phyloP scores from a whole-genome alignment of 2,329 filamentous ascomycete species.

The Domatiomyces catenatus region DNA sequence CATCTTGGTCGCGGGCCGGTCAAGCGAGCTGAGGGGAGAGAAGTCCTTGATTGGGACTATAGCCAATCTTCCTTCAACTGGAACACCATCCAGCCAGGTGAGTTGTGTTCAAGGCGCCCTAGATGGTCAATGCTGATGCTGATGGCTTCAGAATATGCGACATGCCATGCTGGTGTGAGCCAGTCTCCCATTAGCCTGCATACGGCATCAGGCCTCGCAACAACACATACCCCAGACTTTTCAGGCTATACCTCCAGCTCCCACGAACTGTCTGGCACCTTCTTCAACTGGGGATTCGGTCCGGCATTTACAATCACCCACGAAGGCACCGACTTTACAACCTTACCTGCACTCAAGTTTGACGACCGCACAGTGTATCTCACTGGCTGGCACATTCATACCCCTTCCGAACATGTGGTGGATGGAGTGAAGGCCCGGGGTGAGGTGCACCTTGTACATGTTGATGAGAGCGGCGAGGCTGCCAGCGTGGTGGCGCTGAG shows the following conservation, averaged over 20 bases:
- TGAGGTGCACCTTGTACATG: constrained; percentile 37
- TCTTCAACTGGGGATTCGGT: constrained; percentile 38
- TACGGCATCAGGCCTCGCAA: constrained; percentile 26
- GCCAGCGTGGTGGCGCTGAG: constrained; percentile 33
- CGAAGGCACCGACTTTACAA: constrained; percentile 23
- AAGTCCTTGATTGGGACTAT: constrained; percentile 11
- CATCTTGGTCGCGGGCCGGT: constrained; percentile 11
- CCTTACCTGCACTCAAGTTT: constrained; percentile 29
- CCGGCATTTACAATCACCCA: constrained; percentile 29
- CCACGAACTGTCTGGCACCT: constrained; percentile 20
- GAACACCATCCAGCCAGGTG: constrained; percentile 11
- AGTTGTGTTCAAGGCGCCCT: not conserved
- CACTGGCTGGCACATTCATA: constrained; percentile 37
- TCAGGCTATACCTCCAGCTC: constrained; percentile 21
- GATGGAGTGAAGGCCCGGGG: constrained; percentile 21
- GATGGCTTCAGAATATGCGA: constrained; percentile 21
- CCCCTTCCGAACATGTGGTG: constrained; percentile 36
- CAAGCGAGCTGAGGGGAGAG: constrained; percentile 7
- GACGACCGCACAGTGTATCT: constrained; percentile 35
- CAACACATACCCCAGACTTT: constrained; percentile 28
- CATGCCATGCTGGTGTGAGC: constrained; percentile 36
- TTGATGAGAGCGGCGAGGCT: constrained; percentile 27
- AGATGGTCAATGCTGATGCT: not conserved
- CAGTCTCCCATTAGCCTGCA: constrained; percentile 36
- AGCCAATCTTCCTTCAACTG: constrained; percentile 7